A percentile compares a stretch with the other conserved stretches of the same genome.
Conservation (phyloP, 176 grass and related monocot genomes). For the Bothriochloa decipiens region DNA sequence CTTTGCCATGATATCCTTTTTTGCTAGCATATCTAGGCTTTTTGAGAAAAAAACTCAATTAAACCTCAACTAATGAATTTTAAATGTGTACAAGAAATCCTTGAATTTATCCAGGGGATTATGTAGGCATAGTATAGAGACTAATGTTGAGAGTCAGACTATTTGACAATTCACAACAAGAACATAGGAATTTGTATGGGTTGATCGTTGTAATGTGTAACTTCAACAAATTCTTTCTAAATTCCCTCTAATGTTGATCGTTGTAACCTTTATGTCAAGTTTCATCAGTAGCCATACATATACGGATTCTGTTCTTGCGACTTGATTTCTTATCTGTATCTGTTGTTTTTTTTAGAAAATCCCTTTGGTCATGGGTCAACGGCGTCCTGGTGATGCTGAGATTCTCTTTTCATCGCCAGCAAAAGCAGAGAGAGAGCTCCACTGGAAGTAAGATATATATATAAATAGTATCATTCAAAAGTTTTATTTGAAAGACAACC, state of each 20-base stretch:
- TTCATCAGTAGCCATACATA: neutral
- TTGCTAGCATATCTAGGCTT: constrained; percentile 32
- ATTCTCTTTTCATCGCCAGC: constrained; percentile 77
- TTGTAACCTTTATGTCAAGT: constrained; percentile 22
- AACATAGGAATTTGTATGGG: neutral
- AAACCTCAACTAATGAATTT: neutral
- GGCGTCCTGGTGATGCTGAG: constrained; percentile 87
- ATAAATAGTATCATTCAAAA: neutral
- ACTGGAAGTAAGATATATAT: constrained; percentile 79
- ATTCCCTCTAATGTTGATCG: neutral
- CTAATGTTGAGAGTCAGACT: neutral
- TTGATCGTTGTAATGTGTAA: constrained; percentile 8
- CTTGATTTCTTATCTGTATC: constrained; percentile 23
- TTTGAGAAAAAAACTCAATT: neutral
- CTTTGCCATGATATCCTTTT: constrained; percentile 28
- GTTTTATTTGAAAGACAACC: neutral
- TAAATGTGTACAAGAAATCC: constrained; percentile 14
- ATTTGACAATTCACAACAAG: constrained; percentile 8
- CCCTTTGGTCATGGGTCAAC: constrained; percentile 74
- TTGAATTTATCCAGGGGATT: constrained; percentile 7
- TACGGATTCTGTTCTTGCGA: neutral
- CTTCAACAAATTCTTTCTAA: neutral
- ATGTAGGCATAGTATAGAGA: neutral
- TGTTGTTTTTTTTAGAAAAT: constrained; percentile 66
- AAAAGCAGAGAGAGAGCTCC: constrained; percentile 89